Base-by-base conservation (phyloP, 2,329 filamentous ascomycete genomes). In the Arthroderma sp. region DNA sequence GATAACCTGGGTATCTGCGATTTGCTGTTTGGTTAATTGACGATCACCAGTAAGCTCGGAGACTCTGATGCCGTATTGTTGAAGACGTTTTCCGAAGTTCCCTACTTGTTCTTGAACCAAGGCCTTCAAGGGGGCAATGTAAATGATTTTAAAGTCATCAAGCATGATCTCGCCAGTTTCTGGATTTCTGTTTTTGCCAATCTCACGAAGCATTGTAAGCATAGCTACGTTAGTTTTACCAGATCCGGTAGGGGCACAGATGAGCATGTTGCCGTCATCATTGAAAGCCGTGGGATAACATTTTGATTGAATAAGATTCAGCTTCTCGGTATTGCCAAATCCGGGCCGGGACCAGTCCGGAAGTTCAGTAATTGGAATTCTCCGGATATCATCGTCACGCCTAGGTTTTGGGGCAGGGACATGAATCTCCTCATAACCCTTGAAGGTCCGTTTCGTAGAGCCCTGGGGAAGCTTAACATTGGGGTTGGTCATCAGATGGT, bases 161-260 rank as follows among this genome's bases (percentile, higher is more conserved):
- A 98, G 77, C 70, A 95, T 89, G 62, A 98, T 93, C 60, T 94
- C 87, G n/a, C 93, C 93, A 0, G 89, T 95, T 61, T 86, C 78
- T 0, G 87, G 82, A 66, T 98, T 86, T 58, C 91, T 83, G 68
- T 98, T 86, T 76, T 97, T 98, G 60, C 93, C 93, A 67, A 98
- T 90, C 70, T 98, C 94, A 61, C 91, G 88, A 39, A 98, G 79
- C 67, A 98, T 97, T 1, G 91, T 86, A 61, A 98, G 78, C 91
- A 98, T 97, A 43, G 91, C 91, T 55, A 98, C 93, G 67, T 98
- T 98, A 1, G 93, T 98, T 76, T 98, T 98, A 68, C 93, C 93
- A 70, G 90, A 95, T 63, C 93, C 93, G 54, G 93, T 98, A 1
- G 93, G 93, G 5, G 93, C 94, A 71, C 93, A 98, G 67, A 98